These are phyloP conservation scores for Mytilinidion resinicola DNA, from an alignment of 495 filamentous ascomycete genomes.

Conservation along the genomic window DNA sequence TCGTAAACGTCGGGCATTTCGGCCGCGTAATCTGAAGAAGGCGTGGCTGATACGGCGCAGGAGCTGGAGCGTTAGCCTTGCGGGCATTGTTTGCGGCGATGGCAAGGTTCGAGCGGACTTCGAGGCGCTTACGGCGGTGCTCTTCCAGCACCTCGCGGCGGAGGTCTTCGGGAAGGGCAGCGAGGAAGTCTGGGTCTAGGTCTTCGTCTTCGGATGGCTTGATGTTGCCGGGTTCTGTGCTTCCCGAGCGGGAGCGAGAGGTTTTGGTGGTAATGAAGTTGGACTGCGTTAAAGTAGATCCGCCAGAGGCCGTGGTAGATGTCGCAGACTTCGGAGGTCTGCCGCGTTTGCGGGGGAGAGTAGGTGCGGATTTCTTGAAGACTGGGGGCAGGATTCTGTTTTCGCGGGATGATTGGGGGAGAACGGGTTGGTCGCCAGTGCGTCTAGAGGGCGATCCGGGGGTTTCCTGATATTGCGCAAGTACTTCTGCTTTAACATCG, in stretches of 20 bases:
- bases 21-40: conserved; percentile 39
- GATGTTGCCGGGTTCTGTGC: conserved; percentile 5
- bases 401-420: conserved; percentile 53
- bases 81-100: not conserved
- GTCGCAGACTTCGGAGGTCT: conserved; percentile 29
- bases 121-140: conserved; percentile 52
- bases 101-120: conserved; percentile 37
- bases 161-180: conserved; percentile 75
- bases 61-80: not conserved
- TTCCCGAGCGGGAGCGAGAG: conserved; percentile 2
- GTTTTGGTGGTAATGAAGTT: conserved; percentile 49
- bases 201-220: conserved; percentile 29
- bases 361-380: conserved; percentile 50
- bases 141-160: conserved; percentile 70
- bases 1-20: conserved; percentile 58
- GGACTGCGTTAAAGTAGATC: conserved; percentile 53
- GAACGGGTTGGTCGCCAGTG: conserved; percentile 29
- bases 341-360: conserved; percentile 47
- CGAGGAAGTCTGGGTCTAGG: conserved; percentile 66
- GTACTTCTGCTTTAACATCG: conserved; percentile 73
- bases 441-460: conserved; percentile 7
- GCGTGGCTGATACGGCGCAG: not conserved
- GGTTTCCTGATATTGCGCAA: conserved; percentile 54
- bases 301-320: conserved; percentile 3
- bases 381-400: conserved; percentile 40